These are phyloP conservation scores for Hyphodiscus hymeniophilus DNA, from an alignment of 495 filamentous ascomycete species.

Conservation along the genomic window DNA sequence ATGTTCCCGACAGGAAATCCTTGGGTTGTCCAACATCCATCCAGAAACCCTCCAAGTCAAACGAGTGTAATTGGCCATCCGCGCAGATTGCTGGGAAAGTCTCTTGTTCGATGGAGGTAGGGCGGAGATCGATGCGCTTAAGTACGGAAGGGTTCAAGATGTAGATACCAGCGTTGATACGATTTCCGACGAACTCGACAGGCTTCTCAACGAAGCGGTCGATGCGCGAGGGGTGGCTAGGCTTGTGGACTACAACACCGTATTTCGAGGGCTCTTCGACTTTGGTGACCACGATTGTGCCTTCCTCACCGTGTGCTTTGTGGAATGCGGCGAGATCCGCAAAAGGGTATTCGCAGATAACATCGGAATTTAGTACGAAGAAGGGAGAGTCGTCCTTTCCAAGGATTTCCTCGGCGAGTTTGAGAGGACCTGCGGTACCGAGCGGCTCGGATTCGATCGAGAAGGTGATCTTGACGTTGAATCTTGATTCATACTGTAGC, in stretches of 20 bases:
- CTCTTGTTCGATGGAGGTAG: conserved; percentile 99
- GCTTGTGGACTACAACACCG: conserved; percentile 97
- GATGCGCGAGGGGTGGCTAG: conserved; percentile 82
- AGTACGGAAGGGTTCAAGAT: conserved; percentile 93
- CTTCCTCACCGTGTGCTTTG: conserved; percentile 85
- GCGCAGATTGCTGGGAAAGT: conserved; percentile 93
- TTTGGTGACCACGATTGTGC: conserved; percentile 98
- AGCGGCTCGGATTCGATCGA: conserved; percentile 93
- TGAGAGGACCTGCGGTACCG: conserved; percentile 91
- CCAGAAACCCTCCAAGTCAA: conserved; percentile 98
- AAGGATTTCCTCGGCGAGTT: conserved; percentile 89
- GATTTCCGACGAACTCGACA: conserved; percentile 97
- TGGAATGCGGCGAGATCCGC: conserved; percentile 83
- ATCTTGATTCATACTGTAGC: conserved; percentile 76
- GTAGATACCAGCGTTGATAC: conserved; percentile 99
- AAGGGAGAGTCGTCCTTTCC: conserved; percentile 90
- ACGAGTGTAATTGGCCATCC: conserved; percentile 92
- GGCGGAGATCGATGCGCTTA: conserved; percentile 86
- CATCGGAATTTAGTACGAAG: conserved; percentile 98
- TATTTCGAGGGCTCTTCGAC: conserved; percentile 99
- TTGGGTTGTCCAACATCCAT: conserved; percentile 99
- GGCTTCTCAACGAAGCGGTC: conserved; percentile 99
- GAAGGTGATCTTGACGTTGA: conserved; percentile 91
- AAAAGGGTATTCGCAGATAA: conserved; percentile 98
- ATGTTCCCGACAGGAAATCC: conserved; percentile 95